These are phyloP conservation scores for Zygotorulaspora sp. DNA, from an alignment of 805 yeast genomes.

Conservation along the genomic window DNA sequence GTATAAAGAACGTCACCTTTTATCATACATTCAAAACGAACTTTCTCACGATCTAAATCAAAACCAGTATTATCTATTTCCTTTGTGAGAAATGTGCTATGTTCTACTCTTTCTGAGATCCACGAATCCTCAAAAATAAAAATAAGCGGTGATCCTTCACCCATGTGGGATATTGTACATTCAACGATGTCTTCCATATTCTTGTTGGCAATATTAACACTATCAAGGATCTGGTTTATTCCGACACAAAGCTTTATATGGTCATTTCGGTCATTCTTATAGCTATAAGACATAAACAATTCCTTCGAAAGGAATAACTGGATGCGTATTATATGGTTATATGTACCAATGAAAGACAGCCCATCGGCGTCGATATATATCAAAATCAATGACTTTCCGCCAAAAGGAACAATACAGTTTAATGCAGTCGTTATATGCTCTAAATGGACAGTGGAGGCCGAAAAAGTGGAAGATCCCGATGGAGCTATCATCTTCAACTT, in stretches of 20 bases:
- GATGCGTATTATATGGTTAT: conserved; percentile 39
- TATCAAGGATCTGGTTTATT: conserved; percentile 45
- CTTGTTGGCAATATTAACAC: conserved; percentile 43
- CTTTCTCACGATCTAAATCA: conserved; percentile 41
- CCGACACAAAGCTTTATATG: conserved; percentile 41
- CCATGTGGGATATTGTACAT: conserved; percentile 48
- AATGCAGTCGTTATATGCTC: conserved; percentile 45
- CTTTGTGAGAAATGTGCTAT: conserved; percentile 43
- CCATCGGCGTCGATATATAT: conserved; percentile 49
- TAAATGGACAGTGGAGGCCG: conserved; percentile 46
- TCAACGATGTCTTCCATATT: conserved; percentile 36
- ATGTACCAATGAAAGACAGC: conserved; percentile 46
- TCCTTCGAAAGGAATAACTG: conserved; percentile 35
- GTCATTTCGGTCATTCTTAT: conserved; percentile 19
- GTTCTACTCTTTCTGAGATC: conserved; percentile 54
- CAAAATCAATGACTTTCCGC: conserved; percentile 37
- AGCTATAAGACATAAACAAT: conserved; percentile 29
- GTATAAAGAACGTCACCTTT: conserved; percentile 50
- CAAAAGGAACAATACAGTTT: conserved; percentile 40
- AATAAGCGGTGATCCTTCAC: conserved; percentile 50
- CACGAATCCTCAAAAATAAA: conserved; percentile 51
- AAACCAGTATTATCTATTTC: conserved; percentile 37
- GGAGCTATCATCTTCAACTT: no score
- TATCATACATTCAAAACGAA: conserved; percentile 49
- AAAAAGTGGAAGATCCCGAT: conserved; percentile 33